A percentile compares a stretch with the other conserved stretches of the same genome.
These are phyloP conservation scores for Penicillium ucsense DNA, from an alignment of 495 filamentous ascomycete species.

Conservation along the genomic window DNA sequence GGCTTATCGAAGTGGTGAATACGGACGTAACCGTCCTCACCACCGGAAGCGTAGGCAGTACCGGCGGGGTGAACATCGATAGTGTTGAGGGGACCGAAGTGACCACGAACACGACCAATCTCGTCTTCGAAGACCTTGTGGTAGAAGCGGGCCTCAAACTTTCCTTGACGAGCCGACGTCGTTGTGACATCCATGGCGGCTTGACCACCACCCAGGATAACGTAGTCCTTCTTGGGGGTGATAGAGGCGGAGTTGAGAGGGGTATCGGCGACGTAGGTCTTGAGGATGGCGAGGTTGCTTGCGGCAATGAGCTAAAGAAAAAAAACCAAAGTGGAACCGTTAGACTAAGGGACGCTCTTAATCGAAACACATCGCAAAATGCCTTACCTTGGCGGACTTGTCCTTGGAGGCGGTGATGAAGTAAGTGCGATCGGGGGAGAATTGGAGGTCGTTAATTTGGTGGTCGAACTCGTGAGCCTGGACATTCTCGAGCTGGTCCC, in stretches of 20 bases:
- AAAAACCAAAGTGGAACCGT: background rate
- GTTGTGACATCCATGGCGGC: conserved; percentile 99
- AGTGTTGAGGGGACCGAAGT: conserved; percentile 91
- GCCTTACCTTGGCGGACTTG: conserved; percentile 79
- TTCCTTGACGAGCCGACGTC: conserved; percentile 84
- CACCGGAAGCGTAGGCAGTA: conserved; percentile 83
- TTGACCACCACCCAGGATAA: conserved; percentile 95
- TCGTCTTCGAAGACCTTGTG: conserved; percentile 99
- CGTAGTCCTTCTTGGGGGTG: conserved; percentile 89
- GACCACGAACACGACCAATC: conserved; percentile 89
- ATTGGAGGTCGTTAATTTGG: conserved; percentile 89
- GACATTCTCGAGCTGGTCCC: conserved; percentile 69
- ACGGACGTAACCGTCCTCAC: conserved; percentile 97
- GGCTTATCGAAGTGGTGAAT: conserved; percentile 97
- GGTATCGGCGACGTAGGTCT: conserved; percentile 89
- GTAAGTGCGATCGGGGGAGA: conserved; percentile 86
- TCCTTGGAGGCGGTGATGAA: conserved; percentile 98
- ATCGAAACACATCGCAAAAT: background rate
- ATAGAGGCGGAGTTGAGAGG: conserved; percentile 91
- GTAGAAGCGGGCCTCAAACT: conserved; percentile 98
- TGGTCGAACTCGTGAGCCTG: conserved; percentile 74
- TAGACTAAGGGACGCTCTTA: too few species aligned
- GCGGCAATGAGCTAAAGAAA: conserved; percentile 59
- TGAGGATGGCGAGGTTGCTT: conserved; percentile 78
- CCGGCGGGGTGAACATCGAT: conserved; percentile 84